Evolutionary conservation across 2,329 filamentous ascomycete genomes (phyloP), one percentile per base, ranked within the genome.

Genomic region (Calonectria fujianensis): DNA sequence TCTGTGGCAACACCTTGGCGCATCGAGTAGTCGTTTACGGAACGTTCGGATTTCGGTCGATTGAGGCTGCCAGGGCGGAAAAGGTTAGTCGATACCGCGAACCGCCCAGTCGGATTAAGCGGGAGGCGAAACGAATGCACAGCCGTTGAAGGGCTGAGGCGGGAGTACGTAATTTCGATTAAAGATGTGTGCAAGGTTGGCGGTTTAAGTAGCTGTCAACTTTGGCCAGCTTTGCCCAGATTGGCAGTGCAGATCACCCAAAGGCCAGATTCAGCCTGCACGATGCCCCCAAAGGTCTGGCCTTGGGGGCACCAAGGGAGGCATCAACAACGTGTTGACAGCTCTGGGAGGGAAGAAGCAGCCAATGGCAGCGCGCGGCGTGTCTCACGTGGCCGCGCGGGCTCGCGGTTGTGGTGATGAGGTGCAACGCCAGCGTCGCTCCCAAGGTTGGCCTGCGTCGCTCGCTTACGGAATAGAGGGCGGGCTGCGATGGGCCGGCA

Each of bases 371-470:
- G n/a, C 2, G 6, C 20, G 11, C 10, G 4, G 27, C 57, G 35
- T 41, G 57, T 29, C 57, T 61, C 57, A 61, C 57, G 57, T 61
- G 57, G 57, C 32, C 13, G 57, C 57, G 57, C 35, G 35, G 35
- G 29, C n/a, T 37, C n/a, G 35, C 57, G 57, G 57, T 24, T 61
- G 57, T 61, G 57, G 35, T 61, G 57, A 29, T 29, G 37, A 61
- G 57, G 35, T 61, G 57, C 57, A 61, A 61, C 57, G 35, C 16
- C 37, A 61, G 37, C n/a, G 39, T 48, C 41, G 57, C 57, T 20
- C 24, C 24, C 24, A 24, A 24, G 18, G 37, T 35, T 48, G 41
- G 32, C 57, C 57, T 37, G 57, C 57, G 35, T 61, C 57, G 41
- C 31, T 61, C 57, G 57, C 57, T 61, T 61, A 29, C 24, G 24